Evolutionary conservation across 1,284 basidiomycete genomes (phyloP), one percentile per base, ranked within the genome.

Genomic region (Ustilago bromivora): DNA sequence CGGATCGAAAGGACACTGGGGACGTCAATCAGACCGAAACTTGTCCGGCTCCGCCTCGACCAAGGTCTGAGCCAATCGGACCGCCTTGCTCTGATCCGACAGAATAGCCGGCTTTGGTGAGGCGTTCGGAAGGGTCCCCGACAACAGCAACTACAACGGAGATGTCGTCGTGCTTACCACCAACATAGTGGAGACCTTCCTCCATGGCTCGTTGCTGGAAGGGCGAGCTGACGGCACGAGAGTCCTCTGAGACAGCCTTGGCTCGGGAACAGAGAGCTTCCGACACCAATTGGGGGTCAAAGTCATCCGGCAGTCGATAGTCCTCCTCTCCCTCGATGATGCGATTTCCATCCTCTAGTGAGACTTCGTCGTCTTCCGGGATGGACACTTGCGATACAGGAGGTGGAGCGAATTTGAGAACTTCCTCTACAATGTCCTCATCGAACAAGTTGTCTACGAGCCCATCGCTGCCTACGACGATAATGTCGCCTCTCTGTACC

Each of bases 361-460:
- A 64, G 19, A 52, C 59, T 36, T 63, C 71, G 52, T 55, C 70
- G n/a, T 67, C 41, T 15, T 54, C 68, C 19, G 66, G 68, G 19
- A 51, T 59, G 3, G 71, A 52, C 15, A 57, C 59, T 6, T 61
- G 58, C 11, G 62, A 57, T n/a, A 31, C 23, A 13, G 71, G 74
- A 3, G 78, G 61, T 28, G 79, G 79, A 7, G 76, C 76, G 84
- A 94, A 93, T 51, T 92, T 89, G 13, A 90, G 88, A 12, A 98
- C 92, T 80, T 95, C 93, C 76, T 97, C 95, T 13, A 98, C 88
- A 32, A 98, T 92, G 75, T 98, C 96, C 82, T 94, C 92, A 84
- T 98, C 95, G 90, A 95, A 98, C 57, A 98, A 88, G 82, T 98
- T 98, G 87, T 98, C 96, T 82, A 92, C 92, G 57, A 98, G 88